Evolutionary conservation across 306 rosid genomes (phyloP).

Genomic region (Cicer chorassanicum): DNA sequence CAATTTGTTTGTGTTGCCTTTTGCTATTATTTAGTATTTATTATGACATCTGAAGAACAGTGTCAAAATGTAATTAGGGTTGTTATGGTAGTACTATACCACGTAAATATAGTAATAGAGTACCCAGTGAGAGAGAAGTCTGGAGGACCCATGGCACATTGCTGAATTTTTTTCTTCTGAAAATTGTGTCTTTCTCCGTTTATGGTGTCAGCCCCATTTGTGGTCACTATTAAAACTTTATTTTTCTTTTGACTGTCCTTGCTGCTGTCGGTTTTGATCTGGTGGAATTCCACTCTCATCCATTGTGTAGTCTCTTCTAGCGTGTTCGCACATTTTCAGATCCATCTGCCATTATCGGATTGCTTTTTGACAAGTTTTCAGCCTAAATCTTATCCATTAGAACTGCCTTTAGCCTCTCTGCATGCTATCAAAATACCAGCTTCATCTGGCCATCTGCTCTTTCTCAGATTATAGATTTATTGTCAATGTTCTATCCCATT

Average conservation of each 20-base stretch:
- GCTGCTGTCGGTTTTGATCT: neutral
- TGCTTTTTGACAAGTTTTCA: neutral
- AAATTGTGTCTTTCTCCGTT: neutral
- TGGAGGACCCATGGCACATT: neutral
- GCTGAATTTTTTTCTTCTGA: neutral
- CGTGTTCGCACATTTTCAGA: neutral
- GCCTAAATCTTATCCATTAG: neutral
- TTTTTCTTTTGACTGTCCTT: neutral
- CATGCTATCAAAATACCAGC: neutral
- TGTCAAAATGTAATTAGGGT: neutral
- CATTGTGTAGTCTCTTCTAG: neutral
- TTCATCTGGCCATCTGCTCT: neutral
- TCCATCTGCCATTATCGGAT: neutral
- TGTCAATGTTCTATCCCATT: neutral
- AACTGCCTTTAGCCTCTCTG: neutral
- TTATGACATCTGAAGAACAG: constrained; percentile 23
- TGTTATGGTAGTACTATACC: neutral
- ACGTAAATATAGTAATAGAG: neutral
- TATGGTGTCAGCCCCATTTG: neutral
- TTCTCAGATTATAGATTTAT: neutral
- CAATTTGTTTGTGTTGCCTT: constrained; percentile 9
- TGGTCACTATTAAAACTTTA: neutral
- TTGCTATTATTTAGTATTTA: neutral
- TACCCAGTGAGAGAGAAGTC: neutral
- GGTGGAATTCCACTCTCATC: neutral